Evolutionary conservation across 1,284 basidiomycete genomes (phyloP), one percentile per base, ranked within the genome.

Genomic region (Ceratobasidium sp.): DNA sequence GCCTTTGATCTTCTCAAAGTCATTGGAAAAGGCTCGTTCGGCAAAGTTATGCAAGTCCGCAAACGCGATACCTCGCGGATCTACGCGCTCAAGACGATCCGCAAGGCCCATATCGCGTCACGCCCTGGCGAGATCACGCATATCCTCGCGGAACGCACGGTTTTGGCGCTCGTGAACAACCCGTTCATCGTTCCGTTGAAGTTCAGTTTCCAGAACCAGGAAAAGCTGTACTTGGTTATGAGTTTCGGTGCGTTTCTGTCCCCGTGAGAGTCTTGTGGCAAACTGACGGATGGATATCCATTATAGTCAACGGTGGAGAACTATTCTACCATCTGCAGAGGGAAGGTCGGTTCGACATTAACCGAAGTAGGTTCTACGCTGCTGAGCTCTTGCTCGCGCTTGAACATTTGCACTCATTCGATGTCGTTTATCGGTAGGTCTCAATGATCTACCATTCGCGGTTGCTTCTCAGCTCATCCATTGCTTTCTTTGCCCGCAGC

Each of bases 171-270:
- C 77, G 97, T 99, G 78, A 98, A 98, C 85, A 98, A 96, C 80
- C 97, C 97, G 0, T 99, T 99, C 84, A 98, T 99, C 82, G 97
- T 98, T 0, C 98, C 97, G 8, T 90, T 99, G 82, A 99, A 99
- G 81, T 98, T 99, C 83, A 96, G 94, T 8, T 99, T 99, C 87
- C 97, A 99, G 84, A 96, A 92, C 77, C 94, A 94, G 3, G 97
- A 99, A 81, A 99, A 99, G 83, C 86, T 99, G 13, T 99, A 99
- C 82, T 85, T 99, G 68, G 95, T 98, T 24, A 92, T 99, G 88
- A 96, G 96, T 16, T 99, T 98, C 80, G 90, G 91, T 91, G 63
- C 75, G 88, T 81, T 29, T 76, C 58, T 61, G 19, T 34, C 41
- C 41, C 31, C 43, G 11, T 8, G 27, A 27, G n/a, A 16, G 24